phyloP scores from a whole-genome alignment of 352 stramenopile genomes.

The Pythium aquatile region DNA sequence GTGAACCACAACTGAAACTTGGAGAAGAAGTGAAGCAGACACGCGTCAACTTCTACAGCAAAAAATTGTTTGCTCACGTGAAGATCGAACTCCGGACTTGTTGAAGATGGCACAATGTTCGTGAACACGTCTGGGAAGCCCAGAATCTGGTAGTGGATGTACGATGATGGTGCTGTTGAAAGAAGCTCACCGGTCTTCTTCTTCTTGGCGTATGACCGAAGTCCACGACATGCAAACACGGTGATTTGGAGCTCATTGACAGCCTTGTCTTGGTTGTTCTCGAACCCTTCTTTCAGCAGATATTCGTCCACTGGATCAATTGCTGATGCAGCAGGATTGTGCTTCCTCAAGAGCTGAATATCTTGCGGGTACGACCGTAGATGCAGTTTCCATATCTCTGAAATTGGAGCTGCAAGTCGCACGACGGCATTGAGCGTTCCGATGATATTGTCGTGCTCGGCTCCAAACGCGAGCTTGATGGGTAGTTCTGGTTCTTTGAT shows the following conservation, averaged over 20 bases:
- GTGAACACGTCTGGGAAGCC: slow-evolving; percentile 89
- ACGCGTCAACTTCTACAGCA: slow-evolving; percentile 64
- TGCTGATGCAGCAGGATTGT: slow-evolving; percentile 1
- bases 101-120: slow-evolving; percentile 66
- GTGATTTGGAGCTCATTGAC: slow-evolving; percentile 73
- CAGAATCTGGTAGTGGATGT: slow-evolving; percentile 90
- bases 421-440: slow-evolving; percentile 83
- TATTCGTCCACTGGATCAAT: slow-evolving; percentile 18
- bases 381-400: slow-evolving; percentile 90
- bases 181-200: slow-evolving; percentile 22
- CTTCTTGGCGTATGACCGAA: slow-evolving; percentile 48
- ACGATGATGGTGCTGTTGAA: slow-evolving; percentile 58
- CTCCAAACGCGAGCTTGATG: slow-evolving; percentile 38
- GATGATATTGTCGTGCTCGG: slow-evolving; percentile 36
- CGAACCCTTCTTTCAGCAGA: slow-evolving; percentile 27
- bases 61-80: slow-evolving; percentile 62
- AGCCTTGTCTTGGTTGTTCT: slow-evolving; percentile 18
- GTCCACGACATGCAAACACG: slow-evolving; percentile 58
- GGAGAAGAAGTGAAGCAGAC: slow-evolving; percentile 76
- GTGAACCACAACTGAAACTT: slow-evolving; percentile 83
- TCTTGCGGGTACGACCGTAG: slow-evolving; percentile 88
- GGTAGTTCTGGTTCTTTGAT: slow-evolving; percentile 61
- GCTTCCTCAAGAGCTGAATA: slow-evolving; percentile 44
- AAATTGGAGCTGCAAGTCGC: slow-evolving; percentile 86
- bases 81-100: slow-evolving; percentile 76